phyloP scores from a whole-genome alignment of 306 rosid genomes.

The peach (Prunus persica) region DNA sequence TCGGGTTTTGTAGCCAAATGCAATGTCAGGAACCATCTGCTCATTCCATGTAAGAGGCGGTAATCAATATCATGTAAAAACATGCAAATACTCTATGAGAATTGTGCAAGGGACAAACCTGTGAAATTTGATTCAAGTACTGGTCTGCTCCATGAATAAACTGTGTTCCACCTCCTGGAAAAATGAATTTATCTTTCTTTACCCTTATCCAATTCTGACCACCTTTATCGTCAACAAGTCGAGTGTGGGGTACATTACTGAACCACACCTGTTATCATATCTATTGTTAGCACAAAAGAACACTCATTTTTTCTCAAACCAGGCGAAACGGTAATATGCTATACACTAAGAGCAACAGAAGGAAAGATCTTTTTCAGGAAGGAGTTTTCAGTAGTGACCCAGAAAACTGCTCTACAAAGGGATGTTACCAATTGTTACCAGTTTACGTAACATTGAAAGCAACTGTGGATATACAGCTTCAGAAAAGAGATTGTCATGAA shows the following conservation, averaged over 20 bases:
- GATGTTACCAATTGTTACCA: not conserved
- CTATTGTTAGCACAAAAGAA: constrained; percentile 15
- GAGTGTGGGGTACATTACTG: constrained; percentile 81
- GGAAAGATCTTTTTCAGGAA: not conserved
- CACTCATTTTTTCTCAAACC: constrained; percentile 8
- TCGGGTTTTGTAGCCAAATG: constrained; percentile 60
- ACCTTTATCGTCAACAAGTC: constrained; percentile 77
- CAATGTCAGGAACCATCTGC: constrained; percentile 86
- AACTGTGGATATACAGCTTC: not conserved
- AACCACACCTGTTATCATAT: constrained; percentile 71
- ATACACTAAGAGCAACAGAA: not conserved
- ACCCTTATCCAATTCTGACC: constrained; percentile 81
- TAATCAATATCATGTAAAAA: constrained; percentile 14
- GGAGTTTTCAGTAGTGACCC: constrained; percentile 2
- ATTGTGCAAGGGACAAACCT: constrained; percentile 39
- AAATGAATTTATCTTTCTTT: constrained; percentile 57
- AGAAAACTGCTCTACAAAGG: not conserved
- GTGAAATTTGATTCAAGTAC: constrained; percentile 71
- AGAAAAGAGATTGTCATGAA: not conserved
- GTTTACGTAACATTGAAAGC: not conserved
- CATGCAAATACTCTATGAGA: constrained; percentile 2
- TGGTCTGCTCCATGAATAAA: constrained; percentile 76
- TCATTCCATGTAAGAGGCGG: constrained; percentile 15
- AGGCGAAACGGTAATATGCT: not conserved
- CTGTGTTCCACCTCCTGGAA: constrained; percentile 83